Conservation (phyloP, 768 basidiomycete genomes). For the Brasilioporus rufonigricans region DNA sequence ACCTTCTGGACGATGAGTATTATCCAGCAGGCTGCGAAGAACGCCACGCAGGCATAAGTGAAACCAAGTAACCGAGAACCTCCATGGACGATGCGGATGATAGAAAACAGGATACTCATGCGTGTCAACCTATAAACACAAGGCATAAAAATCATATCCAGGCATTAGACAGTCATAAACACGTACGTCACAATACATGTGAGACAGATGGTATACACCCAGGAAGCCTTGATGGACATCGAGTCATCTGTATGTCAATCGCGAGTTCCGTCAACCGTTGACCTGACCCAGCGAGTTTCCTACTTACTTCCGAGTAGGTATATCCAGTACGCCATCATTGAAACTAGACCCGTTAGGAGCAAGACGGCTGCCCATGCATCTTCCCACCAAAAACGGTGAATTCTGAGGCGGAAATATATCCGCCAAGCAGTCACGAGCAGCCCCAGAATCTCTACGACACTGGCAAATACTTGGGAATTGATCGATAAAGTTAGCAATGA, state of each 20-base stretch:
- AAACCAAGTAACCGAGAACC: background rate
- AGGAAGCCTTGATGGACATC: background rate
- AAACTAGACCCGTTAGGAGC: background rate
- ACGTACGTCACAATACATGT: background rate
- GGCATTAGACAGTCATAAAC: background rate
- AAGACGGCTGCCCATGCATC: background rate
- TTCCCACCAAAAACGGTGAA: background rate
- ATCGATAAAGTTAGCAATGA: background rate
- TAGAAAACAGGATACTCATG: background rate
- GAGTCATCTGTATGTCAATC: background rate
- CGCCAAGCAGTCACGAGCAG: conserved; percentile 16
- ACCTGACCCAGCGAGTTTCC: too few relatives aligned
- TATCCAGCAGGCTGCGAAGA: background rate
- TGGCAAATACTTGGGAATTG: background rate
- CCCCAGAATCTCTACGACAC: conserved; percentile 9
- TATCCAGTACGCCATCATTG: background rate
- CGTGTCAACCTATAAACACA: background rate
- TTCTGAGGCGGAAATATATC: conserved; percentile 15
- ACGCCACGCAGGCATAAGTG: background rate
- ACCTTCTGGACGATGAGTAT: background rate
- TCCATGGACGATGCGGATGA: background rate
- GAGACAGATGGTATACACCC: background rate
- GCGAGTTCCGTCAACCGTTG: background rate
- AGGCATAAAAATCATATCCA: background rate
- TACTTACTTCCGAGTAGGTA: background rate